Evolutionary conservation across 2,329 filamentous ascomycete genomes (phyloP).

Genomic region (Pyrenochaeta sp.): DNA sequence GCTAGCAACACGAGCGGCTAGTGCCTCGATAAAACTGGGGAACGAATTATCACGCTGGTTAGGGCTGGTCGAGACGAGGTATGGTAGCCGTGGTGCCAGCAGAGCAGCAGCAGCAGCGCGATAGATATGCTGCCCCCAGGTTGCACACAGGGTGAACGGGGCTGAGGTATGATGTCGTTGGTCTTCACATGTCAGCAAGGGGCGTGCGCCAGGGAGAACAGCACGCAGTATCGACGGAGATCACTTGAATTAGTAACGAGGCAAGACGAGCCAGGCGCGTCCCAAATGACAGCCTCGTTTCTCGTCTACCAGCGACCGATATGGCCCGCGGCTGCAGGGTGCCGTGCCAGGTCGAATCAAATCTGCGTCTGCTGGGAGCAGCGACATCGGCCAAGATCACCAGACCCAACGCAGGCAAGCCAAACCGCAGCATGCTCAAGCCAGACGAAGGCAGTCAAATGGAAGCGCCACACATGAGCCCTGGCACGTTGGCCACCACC

Average conservation of each 20-base stretch:
- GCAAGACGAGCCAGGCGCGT: conserved; percentile 25
- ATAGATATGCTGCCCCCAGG: conserved; percentile 27
- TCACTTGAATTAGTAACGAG: conserved; percentile 37
- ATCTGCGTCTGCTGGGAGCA: conserved; percentile 24
- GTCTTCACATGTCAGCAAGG: conserved; percentile 36
- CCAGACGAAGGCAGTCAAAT: conserved; percentile 12
- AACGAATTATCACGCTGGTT: conserved; percentile 15
- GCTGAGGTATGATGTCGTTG: conserved; percentile 28
- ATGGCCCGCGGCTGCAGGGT: conserved; percentile 31
- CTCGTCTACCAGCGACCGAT: conserved; percentile 10
- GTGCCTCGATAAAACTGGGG: conserved; percentile 35
- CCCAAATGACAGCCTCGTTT: conserved; percentile 39
- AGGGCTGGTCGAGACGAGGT: conserved; percentile 17
- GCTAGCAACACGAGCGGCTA: conserved; percentile 23
- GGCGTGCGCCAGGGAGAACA: conserved; percentile 4
- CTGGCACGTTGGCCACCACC: conserved; percentile 22
- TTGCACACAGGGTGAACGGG: conserved; percentile 16
- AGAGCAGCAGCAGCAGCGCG: no score
- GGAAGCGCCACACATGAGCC: conserved; percentile 21
- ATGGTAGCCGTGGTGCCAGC: no score
- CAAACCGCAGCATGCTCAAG: conserved; percentile 21
- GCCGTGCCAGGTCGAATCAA: conserved; percentile 43
- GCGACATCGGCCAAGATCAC: conserved; percentile 39
- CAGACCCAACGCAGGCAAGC: conserved; percentile 23
- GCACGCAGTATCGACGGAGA: conserved; percentile 20